A percentile compares a stretch with the other conserved stretches of the same genome.
Conservation (phyloP, 2,329 filamentous ascomycete species). For the Tolypocladium sp. region DNA sequence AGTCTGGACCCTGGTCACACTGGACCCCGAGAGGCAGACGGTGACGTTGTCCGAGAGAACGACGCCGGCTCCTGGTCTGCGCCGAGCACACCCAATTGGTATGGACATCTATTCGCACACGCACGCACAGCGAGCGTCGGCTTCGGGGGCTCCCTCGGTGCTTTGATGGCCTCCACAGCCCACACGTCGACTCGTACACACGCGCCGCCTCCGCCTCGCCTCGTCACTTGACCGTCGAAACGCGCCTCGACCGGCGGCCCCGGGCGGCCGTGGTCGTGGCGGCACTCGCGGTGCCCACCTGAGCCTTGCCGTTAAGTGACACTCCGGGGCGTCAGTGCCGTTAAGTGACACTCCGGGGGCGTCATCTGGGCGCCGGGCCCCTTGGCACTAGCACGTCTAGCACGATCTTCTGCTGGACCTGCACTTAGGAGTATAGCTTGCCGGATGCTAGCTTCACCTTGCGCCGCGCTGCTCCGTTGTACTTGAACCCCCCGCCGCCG, state of each 20-base stretch:
- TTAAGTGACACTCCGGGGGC: constrained; percentile 1
- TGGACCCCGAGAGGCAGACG: not conserved
- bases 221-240: not conserved
- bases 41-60: not conserved
- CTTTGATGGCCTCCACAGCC: too few species aligned
- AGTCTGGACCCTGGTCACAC: not conserved
- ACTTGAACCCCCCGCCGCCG: not conserved
- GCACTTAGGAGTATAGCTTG: constrained; percentile 13
- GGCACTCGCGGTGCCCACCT: not conserved
- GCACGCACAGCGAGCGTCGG: not conserved
- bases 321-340: constrained; percentile 1
- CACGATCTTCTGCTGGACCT: constrained; percentile 7
- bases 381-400: constrained; percentile 2
- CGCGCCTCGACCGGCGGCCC: not conserved
- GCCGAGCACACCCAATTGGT: not conserved
- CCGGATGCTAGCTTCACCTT: not conserved
- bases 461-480: not conserved
- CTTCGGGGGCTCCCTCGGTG: not conserved
- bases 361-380: not conserved
- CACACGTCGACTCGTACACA: too few species aligned
- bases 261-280: not conserved
- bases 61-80: too few species aligned
- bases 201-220: too few species aligned
- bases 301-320: constrained; percentile 8
- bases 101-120: too few species aligned